Evolutionary conservation across 176 grass and related monocot genomes (phyloP).

Genomic region (Panicum miliaceum): DNA sequence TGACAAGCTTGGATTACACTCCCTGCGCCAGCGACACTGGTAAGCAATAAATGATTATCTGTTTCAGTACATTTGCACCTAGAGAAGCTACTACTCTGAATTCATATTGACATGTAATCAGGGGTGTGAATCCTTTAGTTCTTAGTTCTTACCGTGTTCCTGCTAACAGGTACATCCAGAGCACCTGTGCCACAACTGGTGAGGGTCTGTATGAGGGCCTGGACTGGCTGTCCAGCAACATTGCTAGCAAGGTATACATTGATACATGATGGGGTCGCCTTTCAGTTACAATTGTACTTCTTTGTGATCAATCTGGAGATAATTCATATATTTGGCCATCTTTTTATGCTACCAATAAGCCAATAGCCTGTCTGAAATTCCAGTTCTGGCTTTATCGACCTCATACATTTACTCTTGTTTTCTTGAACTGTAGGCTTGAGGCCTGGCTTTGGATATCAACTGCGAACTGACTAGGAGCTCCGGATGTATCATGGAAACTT

Average conservation of each 20-base stretch:
- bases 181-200: constrained; percentile 59
- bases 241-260: constrained; percentile 57
- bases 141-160: neutral
- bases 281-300: neutral
- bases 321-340: neutral
- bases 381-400: neutral
- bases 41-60: neutral
- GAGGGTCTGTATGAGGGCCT: constrained; percentile 62
- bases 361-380: neutral
- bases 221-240: constrained; percentile 62
- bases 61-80: neutral
- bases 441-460: constrained; percentile 24
- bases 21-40: constrained; percentile 53
- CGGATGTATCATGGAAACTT: constrained; percentile 48
- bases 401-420: neutral
- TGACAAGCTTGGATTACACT: constrained; percentile 48
- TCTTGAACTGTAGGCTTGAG: constrained; percentile 42
- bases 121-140: neutral
- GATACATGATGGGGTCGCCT: no score
- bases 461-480: constrained; percentile 45
- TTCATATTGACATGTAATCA: neutral
- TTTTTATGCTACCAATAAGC: neutral
- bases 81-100: neutral
- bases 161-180: constrained; percentile 58
- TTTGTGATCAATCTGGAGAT: neutral